Evolutionary conservation across 805 yeast genomes (phyloP).

Genomic region (Schwanniomyces pseudopolymorphus): DNA sequence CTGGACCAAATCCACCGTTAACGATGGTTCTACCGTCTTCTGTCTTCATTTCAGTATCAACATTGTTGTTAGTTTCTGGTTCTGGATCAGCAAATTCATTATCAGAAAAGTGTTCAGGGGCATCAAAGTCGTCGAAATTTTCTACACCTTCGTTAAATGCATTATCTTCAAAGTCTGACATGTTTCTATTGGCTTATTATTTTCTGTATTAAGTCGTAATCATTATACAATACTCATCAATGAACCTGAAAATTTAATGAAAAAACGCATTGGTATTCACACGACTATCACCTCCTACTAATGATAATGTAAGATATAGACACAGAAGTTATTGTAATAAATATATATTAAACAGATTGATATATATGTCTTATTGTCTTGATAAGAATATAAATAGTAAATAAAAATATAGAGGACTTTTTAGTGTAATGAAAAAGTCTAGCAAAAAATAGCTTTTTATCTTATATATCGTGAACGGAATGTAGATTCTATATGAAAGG

Average conservation of each 20-base stretch:
- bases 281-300: neutral
- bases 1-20: slow-evolving; percentile 66
- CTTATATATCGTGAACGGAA: neutral
- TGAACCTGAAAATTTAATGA: slow-evolving; percentile 5
- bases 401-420: slow-evolving; percentile 2
- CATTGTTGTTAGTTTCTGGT: slow-evolving; percentile 20
- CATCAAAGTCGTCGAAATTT: slow-evolving; percentile 78
- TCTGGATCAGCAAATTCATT: slow-evolving; percentile 51
- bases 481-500: slow-evolving; percentile 6
- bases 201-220: neutral
- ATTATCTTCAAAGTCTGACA: slow-evolving; percentile 46
- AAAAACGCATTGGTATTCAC: slow-evolving; percentile 1
- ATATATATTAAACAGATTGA: slow-evolving; percentile 5
- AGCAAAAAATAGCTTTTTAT: neutral
- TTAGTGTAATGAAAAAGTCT: neutral
- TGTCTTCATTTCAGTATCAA: slow-evolving; percentile 48
- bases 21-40: slow-evolving; percentile 74
- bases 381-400: slow-evolving; percentile 4
- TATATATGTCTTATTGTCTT: slow-evolving; percentile 1
- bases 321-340: neutral
- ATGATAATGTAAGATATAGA: neutral
- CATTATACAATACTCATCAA: neutral
- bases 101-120: slow-evolving; percentile 75
- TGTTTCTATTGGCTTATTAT: slow-evolving; percentile 8
- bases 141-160: slow-evolving; percentile 70